Percentiles rank a stretch among this genome's conserved stretches.
Evolutionary conservation across 495 filamentous ascomycete species (phyloP).

Genomic region (Evernia prunastri): DNA sequence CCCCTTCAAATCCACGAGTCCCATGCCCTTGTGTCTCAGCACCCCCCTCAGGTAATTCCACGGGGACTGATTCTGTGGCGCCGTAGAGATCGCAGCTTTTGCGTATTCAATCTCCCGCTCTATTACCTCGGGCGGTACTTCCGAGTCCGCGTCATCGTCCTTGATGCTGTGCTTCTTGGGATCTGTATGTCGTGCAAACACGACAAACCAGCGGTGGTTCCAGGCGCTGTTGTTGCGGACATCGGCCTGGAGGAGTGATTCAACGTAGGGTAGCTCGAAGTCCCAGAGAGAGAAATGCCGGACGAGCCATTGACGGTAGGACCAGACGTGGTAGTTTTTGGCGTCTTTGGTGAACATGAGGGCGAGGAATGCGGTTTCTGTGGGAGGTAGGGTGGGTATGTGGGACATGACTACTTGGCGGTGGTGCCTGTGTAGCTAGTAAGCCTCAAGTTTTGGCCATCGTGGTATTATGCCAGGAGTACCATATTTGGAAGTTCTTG

Average conservation of each 20-base stretch:
- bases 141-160: slow-evolving; percentile 32
- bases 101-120: slow-evolving; percentile 71
- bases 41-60: slow-evolving; percentile 89
- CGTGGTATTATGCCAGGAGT: slow-evolving; percentile 5
- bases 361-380: slow-evolving; percentile 69
- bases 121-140: slow-evolving; percentile 54
- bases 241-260: slow-evolving; percentile 64
- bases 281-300: slow-evolving; percentile 71
- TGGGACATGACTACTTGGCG: slow-evolving; percentile 74
- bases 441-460: background rate
- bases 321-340: slow-evolving; percentile 99
- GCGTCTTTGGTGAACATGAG: slow-evolving; percentile 77
- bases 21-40: slow-evolving; percentile 54
- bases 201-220: slow-evolving; percentile 90
- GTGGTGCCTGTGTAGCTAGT: slow-evolving; percentile 58
- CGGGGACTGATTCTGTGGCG: slow-evolving; percentile 87
- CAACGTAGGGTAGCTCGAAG: slow-evolving; percentile 61
- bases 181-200: slow-evolving; percentile 56
- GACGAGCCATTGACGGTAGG: slow-evolving; percentile 89
- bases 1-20: slow-evolving; percentile 50
- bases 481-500: slow-evolving; percentile 98
- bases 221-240: slow-evolving; percentile 94
- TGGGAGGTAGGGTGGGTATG: slow-evolving; percentile 49
- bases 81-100: slow-evolving; percentile 60
- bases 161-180: slow-evolving; percentile 20